Conservation (phyloP, 1,139 yeast genomes). For the Hemisphaericaspora subhashii region DNA sequence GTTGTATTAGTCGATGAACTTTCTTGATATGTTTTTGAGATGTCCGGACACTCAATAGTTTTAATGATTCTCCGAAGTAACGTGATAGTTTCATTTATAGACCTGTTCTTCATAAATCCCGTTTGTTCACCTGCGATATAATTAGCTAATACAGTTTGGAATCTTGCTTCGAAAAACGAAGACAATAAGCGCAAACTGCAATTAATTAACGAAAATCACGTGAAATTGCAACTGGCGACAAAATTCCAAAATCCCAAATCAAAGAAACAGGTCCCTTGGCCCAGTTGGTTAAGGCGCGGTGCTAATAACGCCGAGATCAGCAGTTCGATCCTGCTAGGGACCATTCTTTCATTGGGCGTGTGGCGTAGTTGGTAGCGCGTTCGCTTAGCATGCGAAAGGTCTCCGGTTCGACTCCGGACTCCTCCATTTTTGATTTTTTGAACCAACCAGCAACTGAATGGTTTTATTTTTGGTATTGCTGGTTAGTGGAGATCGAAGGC, state of each 20-base stretch:
- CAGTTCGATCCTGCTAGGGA: constrained; percentile 88
- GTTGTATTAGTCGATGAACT: no score
- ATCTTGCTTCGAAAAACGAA: background rate
- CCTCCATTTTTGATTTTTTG: constrained; percentile 55
- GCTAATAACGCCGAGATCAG: constrained; percentile 85
- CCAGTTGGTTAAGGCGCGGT: constrained; percentile 91
- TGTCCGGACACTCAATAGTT: background rate
- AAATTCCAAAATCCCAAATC: background rate
- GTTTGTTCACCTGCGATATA: background rate
- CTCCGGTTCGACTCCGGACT: constrained; percentile 69
- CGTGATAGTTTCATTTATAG: background rate
- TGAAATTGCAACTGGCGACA: background rate
- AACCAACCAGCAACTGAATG: no score
- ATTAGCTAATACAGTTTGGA: background rate
- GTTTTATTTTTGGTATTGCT: no score
- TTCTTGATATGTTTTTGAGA: no score
- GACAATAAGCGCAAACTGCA: background rate
- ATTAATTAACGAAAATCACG: background rate
- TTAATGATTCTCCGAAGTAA: background rate
- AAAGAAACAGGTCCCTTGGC: constrained; percentile 64
- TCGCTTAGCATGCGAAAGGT: constrained; percentile 86
- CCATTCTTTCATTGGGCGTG: constrained; percentile 63
- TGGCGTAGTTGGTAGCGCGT: constrained; percentile 94
- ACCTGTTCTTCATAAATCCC: background rate
- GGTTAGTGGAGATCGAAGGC: no score